Evolutionary conservation across 306 rosid genomes (phyloP).

Genomic region (Quercus gilva): DNA sequence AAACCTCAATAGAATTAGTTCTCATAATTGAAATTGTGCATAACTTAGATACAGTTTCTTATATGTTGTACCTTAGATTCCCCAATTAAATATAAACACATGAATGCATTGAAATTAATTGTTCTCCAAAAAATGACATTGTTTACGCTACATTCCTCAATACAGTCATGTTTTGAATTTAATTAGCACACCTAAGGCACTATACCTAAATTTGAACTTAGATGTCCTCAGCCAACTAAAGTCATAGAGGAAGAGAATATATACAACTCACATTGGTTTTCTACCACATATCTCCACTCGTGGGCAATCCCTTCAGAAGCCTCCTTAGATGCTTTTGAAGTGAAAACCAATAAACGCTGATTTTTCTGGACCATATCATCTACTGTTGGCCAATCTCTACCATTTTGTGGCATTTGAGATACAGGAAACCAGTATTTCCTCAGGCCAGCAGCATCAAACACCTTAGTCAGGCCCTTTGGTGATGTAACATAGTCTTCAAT

Average conservation of each 20-base stretch:
- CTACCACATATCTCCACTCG: conserved; percentile 80
- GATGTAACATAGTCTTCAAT: conserved; percentile 92
- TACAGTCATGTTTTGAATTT: no score
- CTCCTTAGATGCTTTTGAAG: conserved; percentile 75
- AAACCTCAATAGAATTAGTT: neutral
- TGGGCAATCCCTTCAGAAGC: conserved; percentile 91
- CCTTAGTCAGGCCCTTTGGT: conserved; percentile 79
- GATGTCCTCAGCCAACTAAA: neutral
- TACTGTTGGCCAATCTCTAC: conserved; percentile 83
- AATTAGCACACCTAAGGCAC: no score
- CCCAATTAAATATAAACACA: no score
- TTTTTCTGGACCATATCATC: conserved; percentile 74
- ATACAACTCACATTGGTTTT: conserved; percentile 78
- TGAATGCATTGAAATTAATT: no score
- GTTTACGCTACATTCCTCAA: no score
- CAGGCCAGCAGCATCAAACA: conserved; percentile 88
- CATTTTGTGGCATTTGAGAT: conserved; percentile 80
- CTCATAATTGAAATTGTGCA: neutral
- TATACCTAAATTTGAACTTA: no score
- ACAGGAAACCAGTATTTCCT: conserved; percentile 88
- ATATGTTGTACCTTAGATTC: no score
- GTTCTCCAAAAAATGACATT: no score
- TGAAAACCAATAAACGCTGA: conserved; percentile 82
- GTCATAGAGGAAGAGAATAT: neutral
- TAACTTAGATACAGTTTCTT: no score